Percentiles rank a stretch among this genome's conserved stretches.
These are phyloP conservation scores for Inga leiocalycina DNA, from an alignment of 306 rosid genomes.

Conservation along the genomic window DNA sequence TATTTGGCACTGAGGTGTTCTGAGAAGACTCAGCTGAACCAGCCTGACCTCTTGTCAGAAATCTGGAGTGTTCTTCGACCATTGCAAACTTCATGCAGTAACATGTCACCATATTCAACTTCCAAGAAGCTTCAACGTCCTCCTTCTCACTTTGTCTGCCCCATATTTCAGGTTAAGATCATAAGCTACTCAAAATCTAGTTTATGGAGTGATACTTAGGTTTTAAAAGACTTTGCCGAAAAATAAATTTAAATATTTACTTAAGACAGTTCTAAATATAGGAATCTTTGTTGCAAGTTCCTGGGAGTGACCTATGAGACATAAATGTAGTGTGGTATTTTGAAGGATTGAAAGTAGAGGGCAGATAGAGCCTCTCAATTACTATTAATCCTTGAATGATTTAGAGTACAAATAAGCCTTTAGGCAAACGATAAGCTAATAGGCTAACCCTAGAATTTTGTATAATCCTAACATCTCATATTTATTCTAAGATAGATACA, in stretches of 20 bases:
- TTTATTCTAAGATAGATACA: too few species aligned
- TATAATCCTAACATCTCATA: too few species aligned
- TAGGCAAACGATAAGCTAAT: too few species aligned
- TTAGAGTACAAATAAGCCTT: too few species aligned
- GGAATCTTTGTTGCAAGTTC: background rate
- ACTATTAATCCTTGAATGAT: too few species aligned
- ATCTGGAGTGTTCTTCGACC: conserved; percentile 71
- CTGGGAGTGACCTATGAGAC: background rate
- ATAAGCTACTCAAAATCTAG: conserved; percentile 20
- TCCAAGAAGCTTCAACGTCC: conserved; percentile 65
- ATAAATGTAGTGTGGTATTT: too few species aligned
- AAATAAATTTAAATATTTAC: background rate
- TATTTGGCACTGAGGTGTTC: conserved; percentile 81
- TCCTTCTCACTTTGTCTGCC: conserved; percentile 95
- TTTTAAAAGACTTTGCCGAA: background rate
- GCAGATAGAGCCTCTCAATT: too few species aligned
- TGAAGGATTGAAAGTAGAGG: too few species aligned
- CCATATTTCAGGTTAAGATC: conserved; percentile 83
- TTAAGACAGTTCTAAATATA: background rate
- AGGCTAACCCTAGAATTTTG: too few species aligned
- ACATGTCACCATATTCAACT: conserved; percentile 43
- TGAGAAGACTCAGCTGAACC: conserved; percentile 45
- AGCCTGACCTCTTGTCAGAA: conserved; percentile 72
- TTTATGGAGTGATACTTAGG: background rate
- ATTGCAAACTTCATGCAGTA: conserved; percentile 57